A percentile compares a stretch with the other conserved stretches of the same genome.
phyloP scores from a whole-genome alignment of 2,329 filamentous ascomycete species.

The Xylaria sp. region DNA sequence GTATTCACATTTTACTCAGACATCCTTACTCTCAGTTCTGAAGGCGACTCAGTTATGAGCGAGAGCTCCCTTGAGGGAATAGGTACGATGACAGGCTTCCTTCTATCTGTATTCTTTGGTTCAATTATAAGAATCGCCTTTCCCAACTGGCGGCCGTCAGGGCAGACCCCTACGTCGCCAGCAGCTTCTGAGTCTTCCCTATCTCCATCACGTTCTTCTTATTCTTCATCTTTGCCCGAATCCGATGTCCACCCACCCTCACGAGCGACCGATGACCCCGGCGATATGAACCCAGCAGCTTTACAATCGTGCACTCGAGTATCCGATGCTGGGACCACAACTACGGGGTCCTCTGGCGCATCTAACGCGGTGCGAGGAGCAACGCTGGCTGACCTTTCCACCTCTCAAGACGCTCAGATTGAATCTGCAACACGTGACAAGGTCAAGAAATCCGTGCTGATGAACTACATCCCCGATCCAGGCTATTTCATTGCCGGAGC shows the following conservation, averaged over 20 bases:
- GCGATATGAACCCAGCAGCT: conserved; percentile 38
- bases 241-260: conserved; percentile 31
- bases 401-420: conserved; percentile 45
- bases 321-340: conserved; percentile 27
- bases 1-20: conserved; percentile 93
- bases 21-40: conserved; percentile 87
- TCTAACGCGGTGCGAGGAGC: conserved; percentile 37
- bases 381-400: conserved; percentile 40
- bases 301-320: conserved; percentile 36
- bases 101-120: conserved; percentile 80
- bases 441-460: conserved; percentile 65
- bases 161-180: conserved; percentile 32
- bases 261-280: conserved; percentile 36
- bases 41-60: conserved; percentile 92
- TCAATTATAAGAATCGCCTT: conserved; percentile 76
- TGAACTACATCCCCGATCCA: conserved; percentile 81
- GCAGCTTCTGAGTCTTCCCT: conserved; percentile 30
- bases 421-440: conserved; percentile 51
- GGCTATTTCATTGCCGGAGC: conserved; percentile 98
- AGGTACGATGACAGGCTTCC: conserved; percentile 81
- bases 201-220: conserved; percentile 36
- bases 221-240: conserved; percentile 34
- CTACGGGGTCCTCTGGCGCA: conserved; percentile 33
- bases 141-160: conserved; percentile 55
- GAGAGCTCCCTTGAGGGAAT: conserved; percentile 91